Evolutionary conservation across 352 stramenopile genomes (phyloP), one percentile per base, ranked within the genome.

Genomic region (Globisporangium radiosum): DNA sequence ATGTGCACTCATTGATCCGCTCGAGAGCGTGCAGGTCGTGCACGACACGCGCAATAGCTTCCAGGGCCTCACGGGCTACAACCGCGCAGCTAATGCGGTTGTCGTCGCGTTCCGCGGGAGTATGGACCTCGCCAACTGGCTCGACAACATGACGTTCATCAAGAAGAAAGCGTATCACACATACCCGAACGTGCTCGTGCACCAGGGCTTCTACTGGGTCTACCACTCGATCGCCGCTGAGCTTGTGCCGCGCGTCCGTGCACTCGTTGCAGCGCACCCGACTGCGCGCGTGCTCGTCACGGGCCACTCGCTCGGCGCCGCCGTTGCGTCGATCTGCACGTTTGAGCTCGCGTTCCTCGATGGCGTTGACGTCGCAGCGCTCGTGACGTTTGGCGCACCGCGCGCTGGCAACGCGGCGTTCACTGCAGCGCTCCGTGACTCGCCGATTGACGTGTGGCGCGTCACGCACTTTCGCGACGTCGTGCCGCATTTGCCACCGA

Each of bases 61-160:
- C 62, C 85, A 94, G 54, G 85, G 85, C 0, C 68, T 94, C 37
- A 74, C 92, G 37, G 85, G 82, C 38, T 94, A 84, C 72, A 88
- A 74, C 43, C 40, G 58, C 15, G 63, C 69, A 1, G 79, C 79
- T 33, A 60, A 85, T 56, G 60, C 78, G 1, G 48, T 94, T 5
- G 52, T 93, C 36, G 59, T 94, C n/a, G 81, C 82, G 13, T 94
- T 92, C 52, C 83, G 85, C 42, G 85, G 85, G 33, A 91, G 79
- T 54, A 93, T 92, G 71, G 80, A 94, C 69, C 57, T 93, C 43
- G 70, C 54, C 8, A 94, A 94, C 60, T 94, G 85, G 85, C 70
- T 94, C 59, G 78, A 92, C 62, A 93, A 94, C 59, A 72, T 94
- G 59, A 89, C 83, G 10, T 90, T 93, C 52, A 60, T 88, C 56